Percentiles rank a stretch among this genome's conserved stretches.
Conservation (phyloP, 2,329 filamentous ascomycete genomes). For the Diplodia mutila region DNA sequence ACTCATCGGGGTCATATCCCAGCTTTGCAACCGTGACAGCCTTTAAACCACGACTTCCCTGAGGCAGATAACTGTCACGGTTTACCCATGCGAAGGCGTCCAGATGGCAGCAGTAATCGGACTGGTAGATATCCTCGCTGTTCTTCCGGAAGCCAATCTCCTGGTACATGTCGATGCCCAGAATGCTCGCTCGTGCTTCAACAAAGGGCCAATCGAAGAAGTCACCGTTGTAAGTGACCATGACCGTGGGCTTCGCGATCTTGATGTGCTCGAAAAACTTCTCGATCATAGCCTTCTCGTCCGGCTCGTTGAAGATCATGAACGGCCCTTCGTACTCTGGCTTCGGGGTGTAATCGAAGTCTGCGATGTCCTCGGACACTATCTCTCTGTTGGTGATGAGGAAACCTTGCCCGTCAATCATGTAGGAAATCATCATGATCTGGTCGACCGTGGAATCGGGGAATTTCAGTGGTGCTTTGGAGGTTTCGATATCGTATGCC, state of each 20-base stretch:
- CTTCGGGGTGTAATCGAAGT: conserved; percentile 98
- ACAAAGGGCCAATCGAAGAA: conserved; percentile 99
- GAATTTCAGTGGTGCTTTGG: conserved; percentile 93
- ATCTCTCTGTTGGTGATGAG: conserved; percentile 98
- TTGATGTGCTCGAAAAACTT: conserved; percentile 96
- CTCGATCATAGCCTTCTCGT: conserved; percentile 86
- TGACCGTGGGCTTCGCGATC: conserved; percentile 90
- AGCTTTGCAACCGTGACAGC: conserved; percentile 97
- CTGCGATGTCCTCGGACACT: conserved; percentile 93
- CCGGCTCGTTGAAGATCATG: conserved; percentile 96
- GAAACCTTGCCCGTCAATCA: conserved; percentile 98
- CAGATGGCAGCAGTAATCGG: conserved; percentile 96
- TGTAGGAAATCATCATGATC: conserved; percentile 99
- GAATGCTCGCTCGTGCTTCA: conserved; percentile 86
- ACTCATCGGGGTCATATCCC: conserved; percentile 95
- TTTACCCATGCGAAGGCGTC: conserved; percentile 99
- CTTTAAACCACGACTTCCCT: conserved; percentile 95
- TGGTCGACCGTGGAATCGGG: conserved; percentile 93
- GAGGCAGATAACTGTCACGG: conserved; percentile 94
- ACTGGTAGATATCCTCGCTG: conserved; percentile 94
- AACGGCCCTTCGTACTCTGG: conserved; percentile 95
- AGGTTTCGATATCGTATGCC: conserved; percentile 99
- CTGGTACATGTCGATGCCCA: conserved; percentile 98
- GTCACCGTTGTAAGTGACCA: conserved; percentile 99
- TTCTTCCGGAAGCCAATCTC: conserved; percentile 98